phyloP scores from a whole-genome alignment of 1,139 yeast species.

The Suhomyces terraborum region DNA sequence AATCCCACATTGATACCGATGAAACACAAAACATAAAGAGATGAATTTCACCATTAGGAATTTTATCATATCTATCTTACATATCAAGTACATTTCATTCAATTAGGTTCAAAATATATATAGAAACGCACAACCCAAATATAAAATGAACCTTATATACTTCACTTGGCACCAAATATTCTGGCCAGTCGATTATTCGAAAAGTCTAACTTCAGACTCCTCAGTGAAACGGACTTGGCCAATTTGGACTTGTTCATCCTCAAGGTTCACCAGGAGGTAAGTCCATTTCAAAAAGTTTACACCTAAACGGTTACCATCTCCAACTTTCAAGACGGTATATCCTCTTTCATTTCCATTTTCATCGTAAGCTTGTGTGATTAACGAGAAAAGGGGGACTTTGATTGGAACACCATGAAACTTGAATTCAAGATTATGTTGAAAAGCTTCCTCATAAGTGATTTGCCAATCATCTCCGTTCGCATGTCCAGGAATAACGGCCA shows the following conservation, averaged over 20 bases:
- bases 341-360: conserved; percentile 4
- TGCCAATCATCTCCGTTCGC: not conserved
- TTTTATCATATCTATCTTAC: too few relatives aligned
- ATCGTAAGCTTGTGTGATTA: conserved; percentile 19
- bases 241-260: conserved; percentile 18
- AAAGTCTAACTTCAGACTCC: too few relatives aligned
- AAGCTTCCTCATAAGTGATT: not conserved
- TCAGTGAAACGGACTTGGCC: too few relatives aligned
- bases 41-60: too few relatives aligned
- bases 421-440: conserved; percentile 26
- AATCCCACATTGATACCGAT: too few relatives aligned
- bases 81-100: too few relatives aligned
- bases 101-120: too few relatives aligned
- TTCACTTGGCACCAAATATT: too few relatives aligned
- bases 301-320: conserved; percentile 18
- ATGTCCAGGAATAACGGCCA: not conserved
- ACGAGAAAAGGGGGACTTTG: conserved; percentile 45
- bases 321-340: not conserved
- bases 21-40: too few relatives aligned
- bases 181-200: too few relatives aligned
- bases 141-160: too few relatives aligned
- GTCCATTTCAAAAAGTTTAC: conserved; percentile 24
- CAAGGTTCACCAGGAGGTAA: conserved; percentile 23
- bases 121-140: too few relatives aligned
- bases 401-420: conserved; percentile 56